Percentiles rank a stretch among this genome's conserved stretches.
These are phyloP conservation scores for Myxozyma monticola DNA, from an alignment of 805 yeast species.

Conservation along the genomic window DNA sequence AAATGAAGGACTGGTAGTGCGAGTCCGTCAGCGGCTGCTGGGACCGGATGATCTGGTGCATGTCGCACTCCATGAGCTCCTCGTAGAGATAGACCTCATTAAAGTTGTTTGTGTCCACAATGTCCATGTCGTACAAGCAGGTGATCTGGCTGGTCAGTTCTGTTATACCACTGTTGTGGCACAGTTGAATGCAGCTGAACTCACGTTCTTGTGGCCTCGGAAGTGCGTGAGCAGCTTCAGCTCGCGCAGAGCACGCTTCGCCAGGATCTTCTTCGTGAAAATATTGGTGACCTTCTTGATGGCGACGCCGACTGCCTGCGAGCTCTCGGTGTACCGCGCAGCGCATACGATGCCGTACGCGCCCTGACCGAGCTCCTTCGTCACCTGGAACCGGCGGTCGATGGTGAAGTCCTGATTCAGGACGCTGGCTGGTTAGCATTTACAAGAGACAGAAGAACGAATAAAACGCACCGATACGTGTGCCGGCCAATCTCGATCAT, in stretches of 20 bases:
- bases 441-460: neutral
- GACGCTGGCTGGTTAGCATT: constrained; percentile 48
- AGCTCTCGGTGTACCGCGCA: constrained; percentile 59
- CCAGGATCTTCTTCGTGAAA: constrained; percentile 83
- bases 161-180: too few species aligned
- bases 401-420: constrained; percentile 91
- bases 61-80: constrained; percentile 97
- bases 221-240: constrained; percentile 86
- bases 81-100: constrained; percentile 92
- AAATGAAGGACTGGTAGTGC: constrained; percentile 86
- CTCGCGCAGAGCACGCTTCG: constrained; percentile 90
- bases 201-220: constrained; percentile 77
- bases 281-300: constrained; percentile 95
- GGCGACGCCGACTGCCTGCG: constrained; percentile 60
- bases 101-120: constrained; percentile 74
- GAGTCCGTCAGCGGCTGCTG: constrained; percentile 93
- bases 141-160: constrained; percentile 66
- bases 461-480: constrained; percentile 24
- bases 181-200: too few species aligned
- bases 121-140: constrained; percentile 90
- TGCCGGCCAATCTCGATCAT: constrained; percentile 29
- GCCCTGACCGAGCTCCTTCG: constrained; percentile 94
- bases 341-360: constrained; percentile 97
- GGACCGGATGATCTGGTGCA: constrained; percentile 94
- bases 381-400: constrained; percentile 82